Conservation (phyloP, 2,329 filamentous ascomycete genomes). For the Ilyonectria destructans region DNA sequence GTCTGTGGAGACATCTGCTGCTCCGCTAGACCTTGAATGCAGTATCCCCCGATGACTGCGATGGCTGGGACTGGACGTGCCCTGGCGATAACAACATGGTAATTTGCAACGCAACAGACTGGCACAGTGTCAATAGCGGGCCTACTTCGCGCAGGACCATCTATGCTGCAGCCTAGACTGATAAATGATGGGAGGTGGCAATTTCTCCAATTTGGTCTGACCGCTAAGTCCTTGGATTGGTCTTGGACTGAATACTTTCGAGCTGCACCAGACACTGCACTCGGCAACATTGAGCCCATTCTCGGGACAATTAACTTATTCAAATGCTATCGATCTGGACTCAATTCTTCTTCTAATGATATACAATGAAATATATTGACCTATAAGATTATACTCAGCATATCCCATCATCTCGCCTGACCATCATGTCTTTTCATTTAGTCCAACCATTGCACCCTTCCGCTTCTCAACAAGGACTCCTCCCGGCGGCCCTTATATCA, state of each 20-base stretch:
- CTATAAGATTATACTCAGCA: not conserved
- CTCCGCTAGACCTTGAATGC: not conserved
- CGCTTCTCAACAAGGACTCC: not conserved
- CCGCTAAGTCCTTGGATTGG: too few relatives aligned
- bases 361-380: too few relatives aligned
- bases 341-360: too few relatives aligned
- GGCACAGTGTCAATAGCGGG: conserved; percentile 8
- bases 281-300: too few relatives aligned
- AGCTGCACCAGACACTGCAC: too few relatives aligned
- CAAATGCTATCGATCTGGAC: too few relatives aligned
- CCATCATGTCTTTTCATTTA: not conserved
- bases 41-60: conserved; percentile 9
- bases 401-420: not conserved
- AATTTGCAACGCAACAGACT: conserved; percentile 8
- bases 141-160: conserved; percentile 1
- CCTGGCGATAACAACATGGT: conserved; percentile 14
- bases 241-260: not conserved
- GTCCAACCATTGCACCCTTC: not conserved
- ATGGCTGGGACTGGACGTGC: conserved; percentile 10
- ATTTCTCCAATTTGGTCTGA: not conserved
- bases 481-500: not conserved
- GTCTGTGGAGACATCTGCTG: not conserved
- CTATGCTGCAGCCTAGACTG: not conserved
- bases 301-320: too few relatives aligned
- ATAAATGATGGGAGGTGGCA: not conserved